Percentiles rank a stretch among this genome's conserved stretches.
Conservation (phyloP, 2,329 filamentous ascomycete genomes). For the Colletotrichum cuscutae region DNA sequence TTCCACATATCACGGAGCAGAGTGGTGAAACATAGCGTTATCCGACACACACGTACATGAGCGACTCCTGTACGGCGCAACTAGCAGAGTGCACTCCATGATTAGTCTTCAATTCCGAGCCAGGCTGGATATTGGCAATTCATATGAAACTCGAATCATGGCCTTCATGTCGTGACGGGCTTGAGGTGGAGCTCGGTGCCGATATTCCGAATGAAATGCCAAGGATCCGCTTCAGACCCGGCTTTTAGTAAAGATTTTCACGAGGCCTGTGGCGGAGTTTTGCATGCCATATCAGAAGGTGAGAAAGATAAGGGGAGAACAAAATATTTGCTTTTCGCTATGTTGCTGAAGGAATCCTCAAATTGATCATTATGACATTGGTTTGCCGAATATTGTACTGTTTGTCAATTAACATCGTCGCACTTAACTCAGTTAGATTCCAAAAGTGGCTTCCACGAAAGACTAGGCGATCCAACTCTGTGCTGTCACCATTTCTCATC, state of each 20-base stretch:
- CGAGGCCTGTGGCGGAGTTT: too few relatives aligned
- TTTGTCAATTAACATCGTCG: not conserved
- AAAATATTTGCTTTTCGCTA: not conserved
- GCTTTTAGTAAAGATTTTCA: not conserved
- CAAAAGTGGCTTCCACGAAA: not conserved
- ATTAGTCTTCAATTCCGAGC: not conserved
- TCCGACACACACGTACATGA: not conserved
- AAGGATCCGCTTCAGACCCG: not conserved
- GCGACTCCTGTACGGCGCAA: not conserved
- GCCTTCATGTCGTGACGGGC: not conserved
- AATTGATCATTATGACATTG: not conserved
- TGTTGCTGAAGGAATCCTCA: not conserved
- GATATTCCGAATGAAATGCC: not conserved
- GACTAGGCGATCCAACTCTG: not conserved
- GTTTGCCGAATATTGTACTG: not conserved
- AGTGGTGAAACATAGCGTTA: not conserved
- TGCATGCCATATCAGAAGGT: too few relatives aligned
- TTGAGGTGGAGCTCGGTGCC: slow-evolving; percentile 4
- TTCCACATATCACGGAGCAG: not conserved
- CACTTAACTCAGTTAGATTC: not conserved
- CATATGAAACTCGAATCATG: not conserved
- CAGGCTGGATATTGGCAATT: not conserved
- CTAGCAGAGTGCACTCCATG: not conserved
- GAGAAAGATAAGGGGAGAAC: not conserved
- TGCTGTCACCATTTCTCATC: not conserved